These are phyloP conservation scores for Plasmodium sp. DNA, from an alignment of 169 alveolate genomes.

Conservation along the genomic window DNA sequence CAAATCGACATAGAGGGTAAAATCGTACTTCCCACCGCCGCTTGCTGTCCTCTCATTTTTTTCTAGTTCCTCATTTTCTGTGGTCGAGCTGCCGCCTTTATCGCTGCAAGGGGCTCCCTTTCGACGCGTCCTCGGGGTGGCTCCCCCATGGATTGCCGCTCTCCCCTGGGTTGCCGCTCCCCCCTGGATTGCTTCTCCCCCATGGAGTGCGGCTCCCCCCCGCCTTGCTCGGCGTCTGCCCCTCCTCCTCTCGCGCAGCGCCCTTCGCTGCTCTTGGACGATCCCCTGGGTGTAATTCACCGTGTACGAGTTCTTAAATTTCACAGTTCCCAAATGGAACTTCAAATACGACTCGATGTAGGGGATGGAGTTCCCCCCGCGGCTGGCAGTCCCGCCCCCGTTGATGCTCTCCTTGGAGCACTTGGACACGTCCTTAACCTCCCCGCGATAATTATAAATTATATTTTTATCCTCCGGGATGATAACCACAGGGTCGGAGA, in stretches of 20 bases:
- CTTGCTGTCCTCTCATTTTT: not conserved
- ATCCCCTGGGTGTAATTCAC: conserved; percentile 14
- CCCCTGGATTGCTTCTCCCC: not conserved
- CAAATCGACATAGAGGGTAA: conserved; percentile 67
- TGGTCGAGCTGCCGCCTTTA: not conserved
- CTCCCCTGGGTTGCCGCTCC: not conserved
- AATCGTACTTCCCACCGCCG: conserved; percentile 8
- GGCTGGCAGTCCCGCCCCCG: not conserved
- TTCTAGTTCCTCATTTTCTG: not conserved
- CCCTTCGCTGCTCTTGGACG: conserved; percentile 4
- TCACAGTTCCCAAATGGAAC: conserved; percentile 38
- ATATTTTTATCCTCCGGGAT: conserved; percentile 76
- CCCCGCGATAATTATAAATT: conserved; percentile 69
- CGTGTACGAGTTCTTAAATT: conserved; percentile 68
- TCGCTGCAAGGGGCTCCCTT: not conserved
- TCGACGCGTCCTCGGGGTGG: not conserved
- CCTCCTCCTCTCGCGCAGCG: not conserved
- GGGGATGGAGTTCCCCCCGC: conserved; percentile 23
- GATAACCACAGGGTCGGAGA: conserved; percentile 58
- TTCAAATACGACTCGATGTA: conserved; percentile 69
- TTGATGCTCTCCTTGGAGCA: not conserved
- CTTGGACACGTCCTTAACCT: conserved; percentile 24
- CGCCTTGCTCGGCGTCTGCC: not conserved
- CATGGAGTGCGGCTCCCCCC: not conserved
- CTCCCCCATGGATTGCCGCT: not conserved